These are phyloP conservation scores for Falciphora oryzae DNA, from an alignment of 2,329 filamentous ascomycete genomes.

Conservation along the genomic window DNA sequence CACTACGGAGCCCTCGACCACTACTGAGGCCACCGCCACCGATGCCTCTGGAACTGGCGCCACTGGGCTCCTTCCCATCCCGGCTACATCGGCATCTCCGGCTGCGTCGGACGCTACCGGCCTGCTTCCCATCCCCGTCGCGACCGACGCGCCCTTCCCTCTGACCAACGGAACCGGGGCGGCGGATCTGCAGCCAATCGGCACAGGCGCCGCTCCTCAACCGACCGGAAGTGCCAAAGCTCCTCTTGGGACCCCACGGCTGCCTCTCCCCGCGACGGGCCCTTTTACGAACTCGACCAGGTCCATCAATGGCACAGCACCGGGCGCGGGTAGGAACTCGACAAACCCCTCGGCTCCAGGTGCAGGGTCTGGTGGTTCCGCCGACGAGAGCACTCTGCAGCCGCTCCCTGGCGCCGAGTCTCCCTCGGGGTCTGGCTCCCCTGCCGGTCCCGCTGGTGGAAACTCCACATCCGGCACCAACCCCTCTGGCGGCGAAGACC, in stretches of 20 bases:
- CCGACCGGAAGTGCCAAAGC: not conserved
- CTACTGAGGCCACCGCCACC: not conserved
- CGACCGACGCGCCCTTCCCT: not conserved
- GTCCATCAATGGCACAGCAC: not conserved
- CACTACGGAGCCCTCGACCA: not conserved
- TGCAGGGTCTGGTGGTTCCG: not conserved
- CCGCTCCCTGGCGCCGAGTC: not conserved
- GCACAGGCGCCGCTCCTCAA: not conserved
- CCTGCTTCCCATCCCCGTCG: not conserved
- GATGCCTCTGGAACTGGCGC: not conserved
- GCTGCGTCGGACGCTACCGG: not conserved
- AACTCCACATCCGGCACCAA: not conserved
- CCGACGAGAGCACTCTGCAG: not conserved
- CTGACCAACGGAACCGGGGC: not conserved
- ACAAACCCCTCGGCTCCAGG: not conserved
- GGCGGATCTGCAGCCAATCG: not conserved
- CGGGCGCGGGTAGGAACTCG: not conserved
- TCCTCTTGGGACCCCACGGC: not conserved
- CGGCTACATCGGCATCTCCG: too few species aligned
- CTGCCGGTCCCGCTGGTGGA: not conserved
- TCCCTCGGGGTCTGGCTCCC: not conserved
- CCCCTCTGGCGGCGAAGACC: not conserved
- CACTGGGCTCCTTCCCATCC: not conserved
- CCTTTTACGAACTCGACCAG: not conserved
- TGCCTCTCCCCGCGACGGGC: not conserved